phyloP scores from a whole-genome alignment of 805 yeast species.

The Metschnikowia dekortorum region DNA sequence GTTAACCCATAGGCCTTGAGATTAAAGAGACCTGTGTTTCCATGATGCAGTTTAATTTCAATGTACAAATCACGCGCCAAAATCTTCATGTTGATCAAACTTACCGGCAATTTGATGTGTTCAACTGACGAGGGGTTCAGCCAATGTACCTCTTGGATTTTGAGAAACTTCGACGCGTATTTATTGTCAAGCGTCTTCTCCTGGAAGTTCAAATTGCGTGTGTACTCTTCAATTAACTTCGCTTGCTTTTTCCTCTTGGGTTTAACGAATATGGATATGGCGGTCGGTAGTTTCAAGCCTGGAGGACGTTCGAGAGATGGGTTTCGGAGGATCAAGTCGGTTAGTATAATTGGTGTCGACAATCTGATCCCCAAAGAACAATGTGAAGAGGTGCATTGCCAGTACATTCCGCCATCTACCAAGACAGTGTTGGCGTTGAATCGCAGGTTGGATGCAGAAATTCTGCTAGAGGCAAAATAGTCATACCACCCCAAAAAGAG shows the following conservation, averaged over 20 bases:
- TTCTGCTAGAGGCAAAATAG: slow-evolving; percentile 22
- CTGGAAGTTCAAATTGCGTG: slow-evolving; percentile 8
- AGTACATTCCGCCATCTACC: slow-evolving; percentile 28
- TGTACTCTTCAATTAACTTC: slow-evolving; percentile 16
- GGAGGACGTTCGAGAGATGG: slow-evolving; percentile 8
- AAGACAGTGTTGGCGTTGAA: slow-evolving; percentile 38
- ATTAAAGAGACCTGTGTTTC: slow-evolving; percentile 14
- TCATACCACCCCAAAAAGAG: slow-evolving; percentile 40
- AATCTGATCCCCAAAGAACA: slow-evolving; percentile 37
- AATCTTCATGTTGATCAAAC: slow-evolving; percentile 29
- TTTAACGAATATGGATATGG: slow-evolving; percentile 26
- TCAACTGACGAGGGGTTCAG: slow-evolving; percentile 15
- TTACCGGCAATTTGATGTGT: slow-evolving; percentile 31
- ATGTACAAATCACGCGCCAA: slow-evolving; percentile 32
- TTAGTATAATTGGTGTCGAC: slow-evolving; percentile 28
- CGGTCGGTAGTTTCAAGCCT: slow-evolving; percentile 13
- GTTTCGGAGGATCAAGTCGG: slow-evolving; percentile 29
- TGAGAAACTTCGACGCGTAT: slow-evolving; percentile 29
- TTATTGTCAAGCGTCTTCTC: slow-evolving; percentile 13
- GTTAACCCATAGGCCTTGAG: slow-evolving; percentile 15
- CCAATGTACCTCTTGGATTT: slow-evolving; percentile 23
- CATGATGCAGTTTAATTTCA: slow-evolving; percentile 14
- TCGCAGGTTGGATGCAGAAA: slow-evolving; percentile 24
- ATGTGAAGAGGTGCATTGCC: slow-evolving; percentile 29
- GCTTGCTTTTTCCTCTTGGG: slow-evolving; percentile 23